These are phyloP conservation scores for Neotropicomus parvogracilis DNA, from an alignment of 1,284 basidiomycete species.

Conservation along the genomic window DNA sequence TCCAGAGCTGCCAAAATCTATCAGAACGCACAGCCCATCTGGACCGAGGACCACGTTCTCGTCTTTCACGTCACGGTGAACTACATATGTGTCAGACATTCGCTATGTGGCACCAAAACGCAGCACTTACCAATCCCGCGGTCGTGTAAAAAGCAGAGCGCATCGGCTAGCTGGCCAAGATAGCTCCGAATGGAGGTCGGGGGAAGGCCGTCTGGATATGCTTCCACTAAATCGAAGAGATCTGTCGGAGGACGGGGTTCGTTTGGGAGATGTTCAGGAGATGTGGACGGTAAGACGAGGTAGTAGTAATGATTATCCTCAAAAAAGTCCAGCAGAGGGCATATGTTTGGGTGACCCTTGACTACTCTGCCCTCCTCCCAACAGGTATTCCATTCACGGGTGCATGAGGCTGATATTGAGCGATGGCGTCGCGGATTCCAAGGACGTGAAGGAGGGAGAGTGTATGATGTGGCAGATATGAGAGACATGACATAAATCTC, in stretches of 20 bases:
- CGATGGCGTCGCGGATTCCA: constrained; percentile 70
- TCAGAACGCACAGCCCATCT: constrained; percentile 80
- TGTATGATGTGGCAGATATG: constrained; percentile 73
- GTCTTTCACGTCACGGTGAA: constrained; percentile 98
- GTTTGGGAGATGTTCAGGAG: constrained; percentile 51
- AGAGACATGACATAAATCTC: constrained; percentile 98
- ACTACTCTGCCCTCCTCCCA: constrained; percentile 71
- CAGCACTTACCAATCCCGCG: constrained; percentile 78
- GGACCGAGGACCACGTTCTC: constrained; percentile 89
- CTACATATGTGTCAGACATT: constrained; percentile 37
- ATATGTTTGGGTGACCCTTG: constrained; percentile 89
- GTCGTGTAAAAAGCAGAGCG: constrained; percentile 84
- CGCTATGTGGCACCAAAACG: constrained; percentile 5
- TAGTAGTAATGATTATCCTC: constrained; percentile 98
- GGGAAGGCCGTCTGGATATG: constrained; percentile 81
- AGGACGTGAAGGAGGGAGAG: constrained; percentile 66
- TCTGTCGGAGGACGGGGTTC: constrained; percentile 66
- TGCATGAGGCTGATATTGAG: constrained; percentile 10
- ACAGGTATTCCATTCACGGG: constrained; percentile 31
- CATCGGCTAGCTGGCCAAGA: constrained; percentile 92
- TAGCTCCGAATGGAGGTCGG: constrained; percentile 77
- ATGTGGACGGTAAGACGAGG: constrained; percentile 72
- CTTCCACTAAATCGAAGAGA: constrained; percentile 94
- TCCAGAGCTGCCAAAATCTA: constrained; percentile 95
- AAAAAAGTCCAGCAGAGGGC: constrained; percentile 94